These are phyloP conservation scores for Phoenix roebelenii DNA, from an alignment of 176 grass and related monocot species.

Conservation along the genomic window DNA sequence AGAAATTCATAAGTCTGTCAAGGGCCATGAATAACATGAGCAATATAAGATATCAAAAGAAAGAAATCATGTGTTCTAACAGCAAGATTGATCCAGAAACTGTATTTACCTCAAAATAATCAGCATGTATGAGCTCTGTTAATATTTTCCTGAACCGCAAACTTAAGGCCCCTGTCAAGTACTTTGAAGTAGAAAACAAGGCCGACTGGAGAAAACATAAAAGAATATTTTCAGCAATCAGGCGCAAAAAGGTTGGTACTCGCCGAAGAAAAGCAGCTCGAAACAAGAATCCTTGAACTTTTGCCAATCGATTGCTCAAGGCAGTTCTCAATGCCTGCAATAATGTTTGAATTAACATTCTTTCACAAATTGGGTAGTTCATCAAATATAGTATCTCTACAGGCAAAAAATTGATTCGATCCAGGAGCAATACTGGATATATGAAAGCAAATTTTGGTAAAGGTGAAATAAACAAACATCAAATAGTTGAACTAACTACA, in stretches of 20 bases:
- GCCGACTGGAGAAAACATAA: conserved; percentile 92
- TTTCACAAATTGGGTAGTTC: not conserved
- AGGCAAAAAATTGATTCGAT: not conserved
- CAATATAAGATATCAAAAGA: conserved; percentile 13
- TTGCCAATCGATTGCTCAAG: conserved; percentile 83
- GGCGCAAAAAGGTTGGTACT: conserved; percentile 56
- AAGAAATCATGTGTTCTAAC: not conserved
- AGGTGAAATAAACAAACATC: too few relatives aligned
- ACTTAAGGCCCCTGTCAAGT: conserved; percentile 67
- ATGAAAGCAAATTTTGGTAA: too few relatives aligned
- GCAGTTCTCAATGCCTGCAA: conserved; percentile 85
- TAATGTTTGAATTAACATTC: not conserved
- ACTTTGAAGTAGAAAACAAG: conserved; percentile 77
- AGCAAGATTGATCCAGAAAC: not conserved
- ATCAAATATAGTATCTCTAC: not conserved
- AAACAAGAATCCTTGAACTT: conserved; percentile 94
- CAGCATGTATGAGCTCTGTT: conserved; percentile 76
- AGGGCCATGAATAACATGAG: not conserved
- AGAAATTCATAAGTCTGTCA: too few relatives aligned
- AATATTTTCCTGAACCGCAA: conserved; percentile 92
- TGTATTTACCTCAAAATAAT: conserved; percentile 83
- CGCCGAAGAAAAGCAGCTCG: conserved; percentile 91
- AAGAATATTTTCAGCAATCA: conserved; percentile 78
- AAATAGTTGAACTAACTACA: too few relatives aligned
- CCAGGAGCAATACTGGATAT: too few relatives aligned